Base-by-base conservation (phyloP, 2,329 filamentous ascomycete genomes). In the Ceratocystiopsis minuta region DNA sequence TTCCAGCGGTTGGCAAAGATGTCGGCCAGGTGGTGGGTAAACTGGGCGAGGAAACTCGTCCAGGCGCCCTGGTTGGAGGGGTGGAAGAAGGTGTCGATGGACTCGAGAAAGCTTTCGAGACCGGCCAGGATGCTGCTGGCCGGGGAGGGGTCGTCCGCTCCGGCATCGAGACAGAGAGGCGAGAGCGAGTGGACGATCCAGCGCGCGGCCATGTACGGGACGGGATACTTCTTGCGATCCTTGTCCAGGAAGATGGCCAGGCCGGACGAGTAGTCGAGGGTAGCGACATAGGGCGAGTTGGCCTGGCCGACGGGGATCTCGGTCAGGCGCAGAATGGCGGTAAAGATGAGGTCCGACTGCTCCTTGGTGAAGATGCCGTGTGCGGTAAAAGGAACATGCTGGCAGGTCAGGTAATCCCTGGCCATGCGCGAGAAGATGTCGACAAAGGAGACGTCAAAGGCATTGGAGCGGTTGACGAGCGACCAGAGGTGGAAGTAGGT, bases 1-100 rank as follows among this genome's bases (percentile, higher is more conserved):
- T 98, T 96, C 87, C 87, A 98, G 41, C 90, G 78, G 62, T 93
- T 90, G 36, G 98, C 84, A 57, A 98, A 98, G 53, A 93, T 87
- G 57, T 98, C 90, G 3, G 87, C 80, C 6, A 98, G 67, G 58
- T 93, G 94, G 56, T 87, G 87, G 6, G 90, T 83, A 42, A 98
- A 68, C 58, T 96, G 88, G 3, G 86, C 80, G 36, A 98, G 65
- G 49, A 88, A 81, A 52, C 77, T 85, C 2, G 88, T 93, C 90
- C 90, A 98, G 14, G 66, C 66, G 14, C 90, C 90, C 41, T 88
- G 83, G 57, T 98, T 98, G 3, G 90, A 98, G 2, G 90, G 90
- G 53, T 98, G 90, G 66, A 95, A 98, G 60, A 98, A 98, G 1
- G 90, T 98, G 58, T 98, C 90, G 38, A 96, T 80, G 3, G 87